These are phyloP conservation scores for Diaporthe humulicola DNA, from an alignment of 2,329 filamentous ascomycete species.

Conservation along the genomic window DNA sequence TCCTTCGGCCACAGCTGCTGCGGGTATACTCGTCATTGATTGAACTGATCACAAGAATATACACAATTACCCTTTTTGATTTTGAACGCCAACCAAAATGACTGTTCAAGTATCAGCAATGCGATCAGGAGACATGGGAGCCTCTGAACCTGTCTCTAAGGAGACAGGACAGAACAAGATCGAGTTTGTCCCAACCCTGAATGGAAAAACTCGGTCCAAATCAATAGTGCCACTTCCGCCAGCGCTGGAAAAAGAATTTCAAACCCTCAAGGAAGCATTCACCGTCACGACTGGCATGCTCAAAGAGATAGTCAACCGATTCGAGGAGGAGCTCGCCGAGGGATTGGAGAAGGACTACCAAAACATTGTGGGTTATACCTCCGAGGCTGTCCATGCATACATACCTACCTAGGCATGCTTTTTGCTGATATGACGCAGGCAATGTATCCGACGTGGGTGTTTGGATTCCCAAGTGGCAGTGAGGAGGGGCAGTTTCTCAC, in stretches of 20 bases:
- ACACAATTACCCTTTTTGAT: neutral
- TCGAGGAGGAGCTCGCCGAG: conserved; percentile 31
- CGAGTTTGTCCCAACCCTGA: neutral
- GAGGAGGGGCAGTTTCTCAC: conserved; percentile 70
- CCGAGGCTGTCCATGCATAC: neutral
- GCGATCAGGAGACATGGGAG: neutral
- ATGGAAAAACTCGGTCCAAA: neutral
- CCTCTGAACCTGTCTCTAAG: neutral
- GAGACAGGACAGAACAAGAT: neutral
- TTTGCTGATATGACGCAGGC: conserved; percentile 16
- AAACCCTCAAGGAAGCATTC: conserved; percentile 18
- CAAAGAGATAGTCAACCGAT: conserved; percentile 26
- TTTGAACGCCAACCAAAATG: neutral
- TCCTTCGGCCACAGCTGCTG: neutral
- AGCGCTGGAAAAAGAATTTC: conserved; percentile 2
- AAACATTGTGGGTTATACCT: conserved; percentile 27
- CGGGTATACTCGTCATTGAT: conserved; percentile 1
- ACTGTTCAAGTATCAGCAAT: neutral
- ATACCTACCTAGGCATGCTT: too few relatives aligned
- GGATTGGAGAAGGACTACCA: conserved; percentile 30
- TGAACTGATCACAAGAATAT: neutral
- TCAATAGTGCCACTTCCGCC: conserved; percentile 18
- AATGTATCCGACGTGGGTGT: conserved; percentile 37
- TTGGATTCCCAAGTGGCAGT: conserved; percentile 76
- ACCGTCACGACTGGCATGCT: conserved; percentile 31